phyloP scores from a whole-genome alignment of 2,329 filamentous ascomycete genomes.

The Thelonectria blattea region DNA sequence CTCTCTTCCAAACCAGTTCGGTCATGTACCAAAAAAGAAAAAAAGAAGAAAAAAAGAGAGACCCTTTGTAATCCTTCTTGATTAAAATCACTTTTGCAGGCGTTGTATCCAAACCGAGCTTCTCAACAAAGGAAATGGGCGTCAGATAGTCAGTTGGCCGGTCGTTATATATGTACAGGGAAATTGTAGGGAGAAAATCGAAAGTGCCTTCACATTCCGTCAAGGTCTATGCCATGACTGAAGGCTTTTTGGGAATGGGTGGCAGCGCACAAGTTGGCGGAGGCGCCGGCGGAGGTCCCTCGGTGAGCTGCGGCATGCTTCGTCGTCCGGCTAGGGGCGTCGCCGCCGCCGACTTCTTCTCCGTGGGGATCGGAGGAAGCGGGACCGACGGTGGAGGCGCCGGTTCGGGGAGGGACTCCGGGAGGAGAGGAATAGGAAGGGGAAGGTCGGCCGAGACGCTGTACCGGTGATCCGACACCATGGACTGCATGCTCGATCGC shows the following conservation, averaged over 20 bases:
- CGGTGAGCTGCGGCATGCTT: constrained; percentile 58
- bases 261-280: constrained; percentile 62
- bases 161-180: constrained; percentile 26
- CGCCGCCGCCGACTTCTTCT: constrained; percentile 30
- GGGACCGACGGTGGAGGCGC: constrained; percentile 41
- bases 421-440: constrained; percentile 33
- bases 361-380: constrained; percentile 41
- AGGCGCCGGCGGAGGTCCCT: constrained; percentile 59
- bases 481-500: constrained; percentile 39
- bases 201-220: background rate
- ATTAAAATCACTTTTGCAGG: constrained; percentile 25
- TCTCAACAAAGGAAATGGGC: constrained; percentile 22
- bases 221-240: constrained; percentile 26
- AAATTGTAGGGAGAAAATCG: constrained; percentile 7
- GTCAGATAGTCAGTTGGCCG: constrained; percentile 24
- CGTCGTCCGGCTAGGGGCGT: constrained; percentile 44
- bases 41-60: background rate
- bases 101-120: constrained; percentile 20
- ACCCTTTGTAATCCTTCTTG: background rate
- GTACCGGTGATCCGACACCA: constrained; percentile 37
- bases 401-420: constrained; percentile 33
- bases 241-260: constrained; percentile 51
- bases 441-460: constrained; percentile 35
- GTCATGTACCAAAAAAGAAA: constrained; percentile 32
- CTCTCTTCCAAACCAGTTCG: constrained; percentile 19